Percentiles rank a stretch among this genome's conserved stretches.
These are phyloP conservation scores for Phaseolus lunatus DNA, from an alignment of 306 rosid species.

Conservation along the genomic window DNA sequence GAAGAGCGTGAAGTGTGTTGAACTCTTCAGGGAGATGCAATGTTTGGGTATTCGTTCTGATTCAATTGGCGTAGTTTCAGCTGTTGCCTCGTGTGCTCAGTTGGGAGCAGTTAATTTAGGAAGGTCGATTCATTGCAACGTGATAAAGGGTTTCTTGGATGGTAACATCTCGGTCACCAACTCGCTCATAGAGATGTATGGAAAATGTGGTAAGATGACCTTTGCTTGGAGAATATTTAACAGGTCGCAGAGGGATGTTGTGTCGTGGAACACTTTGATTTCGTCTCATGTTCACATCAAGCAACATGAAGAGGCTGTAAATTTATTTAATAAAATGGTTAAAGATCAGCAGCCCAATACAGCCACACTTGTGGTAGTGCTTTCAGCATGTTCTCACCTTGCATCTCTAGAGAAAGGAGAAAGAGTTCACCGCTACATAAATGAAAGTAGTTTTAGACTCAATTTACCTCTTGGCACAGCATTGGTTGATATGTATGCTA, in stretches of 20 bases:
- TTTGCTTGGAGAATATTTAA: neutral
- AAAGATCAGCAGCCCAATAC: conserved; percentile 8
- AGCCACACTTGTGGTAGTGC: conserved; percentile 9
- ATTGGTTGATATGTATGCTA: conserved; percentile 12
- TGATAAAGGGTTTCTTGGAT: conserved; percentile 1
- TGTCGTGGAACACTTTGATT: conserved; percentile 2
- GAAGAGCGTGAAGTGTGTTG: neutral
- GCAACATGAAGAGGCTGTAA: neutral
- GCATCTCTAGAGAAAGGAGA: conserved; percentile 10
- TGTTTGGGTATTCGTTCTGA: neutral
- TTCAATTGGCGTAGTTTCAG: neutral
- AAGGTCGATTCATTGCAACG: conserved; percentile 18
- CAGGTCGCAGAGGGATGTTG: neutral
- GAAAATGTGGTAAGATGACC: neutral
- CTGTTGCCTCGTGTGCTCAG: neutral
- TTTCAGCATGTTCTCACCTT: conserved; percentile 15
- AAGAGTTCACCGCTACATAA: conserved; percentile 3
- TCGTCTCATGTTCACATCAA: neutral
- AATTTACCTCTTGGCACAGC: conserved; percentile 24
- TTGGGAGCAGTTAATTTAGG: conserved; percentile 5
- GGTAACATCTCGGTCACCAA: neutral
- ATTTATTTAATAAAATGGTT: conserved; percentile 13
- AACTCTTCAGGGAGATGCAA: conserved; percentile 21
- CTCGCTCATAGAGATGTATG: conserved; percentile 8
- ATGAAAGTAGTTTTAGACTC: neutral